These are phyloP conservation scores for Aspergillus quadricinctus DNA, from an alignment of 2,329 filamentous ascomycete genomes.

Conservation along the genomic window DNA sequence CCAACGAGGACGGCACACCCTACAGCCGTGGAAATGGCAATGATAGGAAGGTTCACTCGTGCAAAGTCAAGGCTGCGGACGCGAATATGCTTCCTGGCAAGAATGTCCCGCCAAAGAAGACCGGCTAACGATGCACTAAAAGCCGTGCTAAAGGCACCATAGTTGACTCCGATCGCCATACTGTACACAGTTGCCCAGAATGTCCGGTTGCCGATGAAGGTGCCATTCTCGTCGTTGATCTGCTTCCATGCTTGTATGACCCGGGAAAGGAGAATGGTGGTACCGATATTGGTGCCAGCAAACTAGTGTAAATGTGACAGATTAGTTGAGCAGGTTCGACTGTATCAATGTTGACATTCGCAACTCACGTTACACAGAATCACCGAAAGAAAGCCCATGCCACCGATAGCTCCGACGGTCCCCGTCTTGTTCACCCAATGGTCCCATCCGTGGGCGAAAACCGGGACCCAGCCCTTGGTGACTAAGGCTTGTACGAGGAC, in stretches of 20 bases:
- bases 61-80: slow-evolving; percentile 63
- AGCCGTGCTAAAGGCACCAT: slow-evolving; percentile 67
- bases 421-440: slow-evolving; percentile 68
- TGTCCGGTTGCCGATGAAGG: slow-evolving; percentile 57
- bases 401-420: slow-evolving; percentile 62
- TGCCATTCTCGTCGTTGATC: slow-evolving; percentile 50
- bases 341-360: not conserved
- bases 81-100: slow-evolving; percentile 62
- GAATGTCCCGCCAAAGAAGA: slow-evolving; percentile 68
- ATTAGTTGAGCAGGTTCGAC: slow-evolving; percentile 10
- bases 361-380: slow-evolving; percentile 66
- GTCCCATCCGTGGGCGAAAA: slow-evolving; percentile 70
- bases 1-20: slow-evolving; percentile 59
- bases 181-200: slow-evolving; percentile 72
- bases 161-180: slow-evolving; percentile 72
- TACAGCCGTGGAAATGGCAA: slow-evolving; percentile 63
- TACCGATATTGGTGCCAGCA: slow-evolving; percentile 72
- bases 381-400: slow-evolving; percentile 69
- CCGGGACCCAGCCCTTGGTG: slow-evolving; percentile 68
- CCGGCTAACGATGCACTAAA: slow-evolving; percentile 70
- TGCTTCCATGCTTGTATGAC: slow-evolving; percentile 65
- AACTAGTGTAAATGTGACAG: slow-evolving; percentile 47
- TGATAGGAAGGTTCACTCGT: slow-evolving; percentile 65
- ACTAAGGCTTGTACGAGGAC: slow-evolving; percentile 68
- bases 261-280: slow-evolving; percentile 67